Conservation (phyloP, 108 stramenopile species). For the Nitzschia inconspicua region DNA sequence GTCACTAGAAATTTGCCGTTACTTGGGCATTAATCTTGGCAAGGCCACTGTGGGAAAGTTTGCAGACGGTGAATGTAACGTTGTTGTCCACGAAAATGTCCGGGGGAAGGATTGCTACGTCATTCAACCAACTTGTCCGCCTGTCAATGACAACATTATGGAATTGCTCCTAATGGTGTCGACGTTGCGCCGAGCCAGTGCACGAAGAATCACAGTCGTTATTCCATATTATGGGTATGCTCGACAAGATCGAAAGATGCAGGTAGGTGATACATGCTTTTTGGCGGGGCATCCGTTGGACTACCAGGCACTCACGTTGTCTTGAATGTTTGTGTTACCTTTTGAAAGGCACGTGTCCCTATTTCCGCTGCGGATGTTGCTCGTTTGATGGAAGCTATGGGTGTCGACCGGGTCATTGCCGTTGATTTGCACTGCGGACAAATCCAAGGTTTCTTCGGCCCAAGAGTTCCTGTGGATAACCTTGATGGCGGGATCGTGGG, state of each 20-base stretch:
- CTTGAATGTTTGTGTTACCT: not conserved
- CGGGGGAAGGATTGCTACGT: constrained; percentile 97
- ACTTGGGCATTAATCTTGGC: constrained; percentile 94
- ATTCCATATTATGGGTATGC: constrained; percentile 99
- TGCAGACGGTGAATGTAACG: constrained; percentile 98
- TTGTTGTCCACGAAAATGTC: constrained; percentile 97
- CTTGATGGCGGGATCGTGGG: constrained; percentile 98
- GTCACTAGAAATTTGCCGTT: constrained; percentile 90
- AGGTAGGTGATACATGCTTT: constrained; percentile 32
- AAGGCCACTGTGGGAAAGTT: constrained; percentile 94
- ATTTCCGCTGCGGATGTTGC: constrained; percentile 99
- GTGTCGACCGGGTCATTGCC: constrained; percentile 97
- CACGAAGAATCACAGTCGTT: constrained; percentile 95
- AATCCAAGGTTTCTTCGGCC: constrained; percentile 98
- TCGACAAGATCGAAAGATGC: constrained; percentile 99
- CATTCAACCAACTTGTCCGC: constrained; percentile 96
- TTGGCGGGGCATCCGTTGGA: not conserved
- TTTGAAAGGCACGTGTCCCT: constrained; percentile 88
- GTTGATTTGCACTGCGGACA: constrained; percentile 99
- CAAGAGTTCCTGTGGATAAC: constrained; percentile 99
- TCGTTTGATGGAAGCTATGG: constrained; percentile 98
- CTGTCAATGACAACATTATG: constrained; percentile 98
- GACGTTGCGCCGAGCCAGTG: constrained; percentile 93
- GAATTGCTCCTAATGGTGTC: constrained; percentile 96
- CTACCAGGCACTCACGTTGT: not conserved